These are phyloP conservation scores for Phaeodactylum tricornutum DNA, from an alignment of 108 stramenopile species.

Conservation along the genomic window DNA sequence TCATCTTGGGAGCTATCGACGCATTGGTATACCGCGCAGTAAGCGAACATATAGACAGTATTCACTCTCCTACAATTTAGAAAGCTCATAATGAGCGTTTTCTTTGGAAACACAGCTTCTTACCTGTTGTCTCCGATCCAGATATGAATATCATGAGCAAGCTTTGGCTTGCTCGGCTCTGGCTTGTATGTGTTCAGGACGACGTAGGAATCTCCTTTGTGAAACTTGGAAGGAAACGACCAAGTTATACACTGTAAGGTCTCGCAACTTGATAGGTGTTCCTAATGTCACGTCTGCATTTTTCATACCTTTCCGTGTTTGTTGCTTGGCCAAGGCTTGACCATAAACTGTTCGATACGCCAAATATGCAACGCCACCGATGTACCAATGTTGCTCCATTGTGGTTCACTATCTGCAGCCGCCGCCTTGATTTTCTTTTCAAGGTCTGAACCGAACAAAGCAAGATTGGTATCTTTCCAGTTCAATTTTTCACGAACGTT, in stretches of 20 bases:
- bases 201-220: constrained; percentile 86
- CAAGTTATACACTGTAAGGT: too few species aligned
- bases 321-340: constrained; percentile 34
- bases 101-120: too few species aligned
- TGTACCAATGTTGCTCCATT: constrained; percentile 38
- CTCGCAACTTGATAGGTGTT: too few species aligned
- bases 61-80: neutral
- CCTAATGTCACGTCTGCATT: too few species aligned
- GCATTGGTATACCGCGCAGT: too few species aligned
- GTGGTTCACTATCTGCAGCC: constrained; percentile 39
- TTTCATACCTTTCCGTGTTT: constrained; percentile 65
- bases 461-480: constrained; percentile 28
- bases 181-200: constrained; percentile 48
- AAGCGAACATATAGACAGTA: neutral
- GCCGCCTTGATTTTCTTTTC: constrained; percentile 39
- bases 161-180: constrained; percentile 6
- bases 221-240: constrained; percentile 45
- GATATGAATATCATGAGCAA: constrained; percentile 65
- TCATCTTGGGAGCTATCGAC: constrained; percentile 85
- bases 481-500: too few species aligned
- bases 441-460: constrained; percentile 31
- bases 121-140: constrained; percentile 87
- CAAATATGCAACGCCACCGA: constrained; percentile 56
- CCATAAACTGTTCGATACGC: constrained; percentile 74
- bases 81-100: too few species aligned